Evolutionary conservation across 1,284 basidiomycete species (phyloP).

Genomic region (Ceratorhiza oryzae-sativae): DNA sequence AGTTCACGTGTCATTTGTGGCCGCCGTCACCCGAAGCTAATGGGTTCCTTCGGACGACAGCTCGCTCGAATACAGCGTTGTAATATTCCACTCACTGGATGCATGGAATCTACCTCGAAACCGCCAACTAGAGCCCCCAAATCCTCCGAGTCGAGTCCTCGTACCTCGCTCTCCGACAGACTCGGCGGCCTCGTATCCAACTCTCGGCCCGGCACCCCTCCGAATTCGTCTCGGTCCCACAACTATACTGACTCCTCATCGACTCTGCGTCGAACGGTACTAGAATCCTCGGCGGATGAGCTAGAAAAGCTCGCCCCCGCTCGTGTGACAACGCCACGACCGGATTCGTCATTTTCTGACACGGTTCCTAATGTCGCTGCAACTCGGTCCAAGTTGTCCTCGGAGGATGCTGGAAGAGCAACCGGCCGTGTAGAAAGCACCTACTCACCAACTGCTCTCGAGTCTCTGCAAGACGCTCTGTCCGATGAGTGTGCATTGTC

Average conservation of each 20-base stretch:
- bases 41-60: too few species aligned
- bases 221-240: background rate
- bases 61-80: too few species aligned
- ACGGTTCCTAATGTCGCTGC: background rate
- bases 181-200: conserved; percentile 15
- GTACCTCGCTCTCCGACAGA: conserved; percentile 21
- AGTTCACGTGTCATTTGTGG: background rate
- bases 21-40: background rate
- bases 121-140: background rate
- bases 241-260: background rate
- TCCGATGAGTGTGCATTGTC: conserved; percentile 33
- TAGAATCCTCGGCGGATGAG: background rate
- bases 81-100: conserved; percentile 2
- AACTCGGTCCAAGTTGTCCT: conserved; percentile 4
- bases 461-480: conserved; percentile 40
- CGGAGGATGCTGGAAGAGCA: background rate
- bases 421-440: conserved; percentile 20
- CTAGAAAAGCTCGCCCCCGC: conserved; percentile 20
- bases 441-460: conserved; percentile 34
- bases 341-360: background rate
- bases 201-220: conserved; percentile 12
- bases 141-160: conserved; percentile 28
- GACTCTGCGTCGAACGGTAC: background rate
- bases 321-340: conserved; percentile 32
- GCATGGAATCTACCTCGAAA: conserved; percentile 16